Percentiles rank a stretch among this genome's conserved stretches.
These are phyloP conservation scores for Mycocentrospora acerina DNA, from an alignment of 2,329 filamentous ascomycete genomes.

Conservation along the genomic window DNA sequence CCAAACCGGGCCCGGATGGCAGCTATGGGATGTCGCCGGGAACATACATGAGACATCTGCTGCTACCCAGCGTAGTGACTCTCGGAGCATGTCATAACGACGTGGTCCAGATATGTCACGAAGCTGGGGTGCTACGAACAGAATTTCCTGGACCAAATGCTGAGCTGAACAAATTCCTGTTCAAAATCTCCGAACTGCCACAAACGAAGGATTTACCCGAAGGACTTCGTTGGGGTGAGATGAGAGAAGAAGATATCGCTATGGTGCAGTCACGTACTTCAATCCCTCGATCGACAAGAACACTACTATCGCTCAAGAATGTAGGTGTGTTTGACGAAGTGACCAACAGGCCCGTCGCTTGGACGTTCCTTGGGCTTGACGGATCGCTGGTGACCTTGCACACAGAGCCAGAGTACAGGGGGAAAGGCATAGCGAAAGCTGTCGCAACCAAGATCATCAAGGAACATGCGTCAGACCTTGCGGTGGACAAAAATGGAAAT, in stretches of 20 bases:
- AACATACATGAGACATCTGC: constrained; percentile 35
- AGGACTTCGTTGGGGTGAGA: constrained; percentile 58
- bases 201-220: constrained; percentile 41
- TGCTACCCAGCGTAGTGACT: constrained; percentile 43
- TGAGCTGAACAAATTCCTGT: constrained; percentile 59
- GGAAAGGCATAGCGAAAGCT: constrained; percentile 63
- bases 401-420: constrained; percentile 61
- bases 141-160: constrained; percentile 34
- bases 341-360: constrained; percentile 58
- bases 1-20: constrained; percentile 20
- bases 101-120: constrained; percentile 23
- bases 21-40: constrained; percentile 20
- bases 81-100: constrained; percentile 47
- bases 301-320: constrained; percentile 44
- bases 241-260: constrained; percentile 56
- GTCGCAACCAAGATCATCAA: constrained; percentile 61
- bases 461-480: constrained; percentile 40
- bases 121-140: constrained; percentile 22
- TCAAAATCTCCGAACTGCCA: constrained; percentile 52
- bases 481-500: constrained; percentile 43
- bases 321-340: constrained; percentile 47
- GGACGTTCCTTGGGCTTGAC: constrained; percentile 65
- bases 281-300: constrained; percentile 57
- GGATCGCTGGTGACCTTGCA: constrained; percentile 63
- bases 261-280: constrained; percentile 51